These are phyloP conservation scores for Mycena citricolor DNA, from an alignment of 1,284 basidiomycete genomes.

Conservation along the genomic window DNA sequence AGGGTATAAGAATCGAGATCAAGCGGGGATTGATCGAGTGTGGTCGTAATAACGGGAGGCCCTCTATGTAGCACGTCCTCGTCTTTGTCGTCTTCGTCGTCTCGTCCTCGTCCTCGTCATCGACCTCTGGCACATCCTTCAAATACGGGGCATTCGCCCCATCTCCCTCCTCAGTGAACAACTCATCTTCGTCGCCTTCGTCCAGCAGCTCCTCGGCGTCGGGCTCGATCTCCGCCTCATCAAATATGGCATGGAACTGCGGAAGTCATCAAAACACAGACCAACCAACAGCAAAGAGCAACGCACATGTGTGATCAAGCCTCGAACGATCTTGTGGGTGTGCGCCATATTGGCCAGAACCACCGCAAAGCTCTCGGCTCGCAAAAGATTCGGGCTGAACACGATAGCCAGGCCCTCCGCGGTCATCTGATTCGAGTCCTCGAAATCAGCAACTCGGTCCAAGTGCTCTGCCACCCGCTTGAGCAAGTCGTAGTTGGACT, in stretches of 20 bases:
- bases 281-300: not conserved
- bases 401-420: conserved; percentile 80
- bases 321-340: conserved; percentile 73
- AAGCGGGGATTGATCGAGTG: conserved; percentile 16
- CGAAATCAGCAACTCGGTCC: conserved; percentile 83
- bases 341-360: conserved; percentile 78
- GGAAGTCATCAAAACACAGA: conserved; percentile 1
- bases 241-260: conserved; percentile 52
- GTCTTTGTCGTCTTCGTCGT: conserved; percentile 5
- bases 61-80: conserved; percentile 9
- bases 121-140: not conserved
- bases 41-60: conserved; percentile 16
- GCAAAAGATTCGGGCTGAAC: conserved; percentile 76
- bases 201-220: conserved; percentile 3
- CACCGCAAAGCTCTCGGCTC: conserved; percentile 70
- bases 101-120: conserved; percentile 5
- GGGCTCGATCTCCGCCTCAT: conserved; percentile 44
- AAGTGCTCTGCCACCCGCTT: conserved; percentile 77
- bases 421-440: conserved; percentile 85
- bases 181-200: conserved; percentile 3
- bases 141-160: too few species aligned
- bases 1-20: conserved; percentile 20
- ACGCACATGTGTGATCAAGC: conserved; percentile 75
- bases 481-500: conserved; percentile 71
- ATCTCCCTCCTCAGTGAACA: too few species aligned